A percentile compares a stretch with the other conserved stretches of the same genome.
Conservation (phyloP, 176 grass and related monocot genomes). For the Saccharum officinarum region DNA sequence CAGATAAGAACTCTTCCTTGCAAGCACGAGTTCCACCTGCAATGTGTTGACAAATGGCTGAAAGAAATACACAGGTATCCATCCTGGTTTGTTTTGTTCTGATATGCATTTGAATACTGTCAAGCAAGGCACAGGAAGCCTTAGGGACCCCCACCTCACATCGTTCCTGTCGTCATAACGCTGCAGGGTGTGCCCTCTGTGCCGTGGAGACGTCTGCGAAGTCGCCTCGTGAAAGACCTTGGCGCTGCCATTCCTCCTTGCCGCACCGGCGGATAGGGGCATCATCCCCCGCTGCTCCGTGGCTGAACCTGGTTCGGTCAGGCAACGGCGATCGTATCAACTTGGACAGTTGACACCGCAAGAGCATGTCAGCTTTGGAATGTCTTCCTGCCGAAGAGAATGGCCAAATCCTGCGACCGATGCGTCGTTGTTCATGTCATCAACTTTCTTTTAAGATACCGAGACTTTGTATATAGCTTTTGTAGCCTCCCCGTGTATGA, state of each 20-base stretch:
- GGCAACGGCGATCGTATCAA: background rate
- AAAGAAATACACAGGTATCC: conserved; percentile 89
- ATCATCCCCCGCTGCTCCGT: background rate
- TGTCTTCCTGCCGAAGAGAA: background rate
- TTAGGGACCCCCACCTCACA: background rate
- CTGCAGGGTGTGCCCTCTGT: conserved; percentile 83
- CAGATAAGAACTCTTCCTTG: conserved; percentile 85
- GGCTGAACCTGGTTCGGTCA: conserved; percentile 10
- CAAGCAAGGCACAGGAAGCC: background rate
- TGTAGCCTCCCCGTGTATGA: conserved; percentile 28
- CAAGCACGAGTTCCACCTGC: conserved; percentile 87
- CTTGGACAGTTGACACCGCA: background rate
- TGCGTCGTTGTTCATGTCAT: background rate
- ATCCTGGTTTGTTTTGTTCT: background rate
- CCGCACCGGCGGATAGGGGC: background rate
- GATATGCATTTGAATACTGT: background rate
- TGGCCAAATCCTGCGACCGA: background rate
- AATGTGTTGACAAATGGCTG: conserved; percentile 94
- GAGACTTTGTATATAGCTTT: conserved; percentile 40
- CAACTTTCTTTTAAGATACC: background rate
- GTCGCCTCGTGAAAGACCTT: conserved; percentile 29
- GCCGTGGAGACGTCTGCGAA: conserved; percentile 74
- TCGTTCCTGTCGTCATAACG: background rate
- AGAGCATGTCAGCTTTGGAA: background rate
- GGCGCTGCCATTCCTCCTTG: background rate